phyloP scores from a whole-genome alignment of 2,329 filamentous ascomycete genomes.

The Coniochaeta sp. region DNA sequence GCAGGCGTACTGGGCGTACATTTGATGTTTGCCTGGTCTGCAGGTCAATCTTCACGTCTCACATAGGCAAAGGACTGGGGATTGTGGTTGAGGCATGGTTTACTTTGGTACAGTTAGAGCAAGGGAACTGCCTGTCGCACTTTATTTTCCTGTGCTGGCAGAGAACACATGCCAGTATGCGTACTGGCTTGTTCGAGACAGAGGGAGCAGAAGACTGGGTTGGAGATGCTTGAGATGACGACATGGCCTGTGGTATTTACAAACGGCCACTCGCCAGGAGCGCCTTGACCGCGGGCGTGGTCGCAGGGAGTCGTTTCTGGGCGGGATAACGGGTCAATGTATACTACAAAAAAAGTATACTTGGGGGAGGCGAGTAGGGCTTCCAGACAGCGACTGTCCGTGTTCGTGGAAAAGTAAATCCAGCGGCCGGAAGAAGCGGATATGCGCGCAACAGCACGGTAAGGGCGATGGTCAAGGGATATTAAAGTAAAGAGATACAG shows the following conservation, averaged over 20 bases:
- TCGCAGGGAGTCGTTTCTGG: background rate
- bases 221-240: background rate
- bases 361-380: background rate
- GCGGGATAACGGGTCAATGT: background rate
- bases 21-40: conserved; percentile 44
- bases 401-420: background rate
- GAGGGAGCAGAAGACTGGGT: background rate
- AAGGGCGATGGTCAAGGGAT: background rate
- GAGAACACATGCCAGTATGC: conserved; percentile 46
- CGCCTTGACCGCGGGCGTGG: background rate
- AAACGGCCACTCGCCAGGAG: background rate
- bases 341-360: background rate
- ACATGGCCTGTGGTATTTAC: background rate
- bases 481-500: background rate
- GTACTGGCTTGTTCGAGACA: conserved; percentile 25
- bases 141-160: conserved; percentile 58
- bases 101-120: conserved; percentile 54
- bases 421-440: background rate
- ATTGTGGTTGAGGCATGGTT: conserved; percentile 6
- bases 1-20: conserved; percentile 54
- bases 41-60: background rate
- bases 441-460: background rate
- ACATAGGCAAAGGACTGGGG: conserved; percentile 7
- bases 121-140: conserved; percentile 51
- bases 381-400: background rate